Conservation (phyloP, 306 rosid species). For the Rosa multiflora region DNA sequence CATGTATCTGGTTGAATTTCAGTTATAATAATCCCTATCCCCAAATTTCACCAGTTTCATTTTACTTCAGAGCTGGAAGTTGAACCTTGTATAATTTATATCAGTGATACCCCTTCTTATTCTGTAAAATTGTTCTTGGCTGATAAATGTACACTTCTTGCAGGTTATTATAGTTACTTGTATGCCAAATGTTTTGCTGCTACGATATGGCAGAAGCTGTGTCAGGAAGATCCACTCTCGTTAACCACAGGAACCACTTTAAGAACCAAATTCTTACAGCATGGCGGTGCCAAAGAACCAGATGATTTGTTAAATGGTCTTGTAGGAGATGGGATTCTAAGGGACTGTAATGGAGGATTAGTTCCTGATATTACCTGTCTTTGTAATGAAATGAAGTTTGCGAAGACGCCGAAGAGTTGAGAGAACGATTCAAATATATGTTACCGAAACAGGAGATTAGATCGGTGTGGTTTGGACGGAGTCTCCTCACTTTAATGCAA, state of each 20-base stretch:
- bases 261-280: constrained; percentile 66
- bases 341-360: constrained; percentile 61
- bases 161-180: constrained; percentile 91
- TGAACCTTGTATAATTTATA: too few relatives aligned
- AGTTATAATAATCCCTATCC: not conserved
- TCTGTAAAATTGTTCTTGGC: not conserved
- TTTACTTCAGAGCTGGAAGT: not conserved
- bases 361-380: constrained; percentile 74
- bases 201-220: constrained; percentile 81
- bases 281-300: constrained; percentile 90
- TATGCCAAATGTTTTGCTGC: constrained; percentile 94
- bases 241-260: constrained; percentile 55
- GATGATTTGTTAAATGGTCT: constrained; percentile 60
- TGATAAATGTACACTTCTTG: not conserved
- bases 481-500: not conserved
- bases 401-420: constrained; percentile 11
- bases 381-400: constrained; percentile 62
- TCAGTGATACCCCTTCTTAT: not conserved
- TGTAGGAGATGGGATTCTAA: constrained; percentile 59
- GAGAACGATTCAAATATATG: constrained; percentile 5
- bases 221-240: constrained; percentile 86
- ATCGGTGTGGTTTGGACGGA: not conserved
- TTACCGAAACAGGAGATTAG: not conserved
- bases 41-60: not conserved
- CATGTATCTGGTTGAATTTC: not conserved